Percentiles rank a stretch among this genome's conserved stretches.
phyloP scores from a whole-genome alignment of 371 early-diverging fungal species.

The Conidiobolus coronatus region DNA sequence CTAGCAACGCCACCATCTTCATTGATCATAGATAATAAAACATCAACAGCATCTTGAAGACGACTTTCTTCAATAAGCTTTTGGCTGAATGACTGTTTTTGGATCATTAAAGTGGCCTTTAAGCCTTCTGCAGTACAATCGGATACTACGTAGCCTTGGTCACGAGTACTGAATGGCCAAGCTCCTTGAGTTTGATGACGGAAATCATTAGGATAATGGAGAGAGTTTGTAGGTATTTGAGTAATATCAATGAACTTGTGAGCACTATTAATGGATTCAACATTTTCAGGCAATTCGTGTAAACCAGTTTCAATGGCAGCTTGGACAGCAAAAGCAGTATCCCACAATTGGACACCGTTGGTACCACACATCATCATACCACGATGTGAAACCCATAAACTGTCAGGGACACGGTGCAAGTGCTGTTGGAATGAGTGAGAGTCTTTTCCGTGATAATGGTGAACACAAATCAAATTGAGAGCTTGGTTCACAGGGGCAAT shows the following conservation, averaged over 20 bases:
- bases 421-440: slow-evolving; percentile 54
- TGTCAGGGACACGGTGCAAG: slow-evolving; percentile 46
- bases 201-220: slow-evolving; percentile 36
- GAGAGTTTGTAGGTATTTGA: slow-evolving; percentile 42
- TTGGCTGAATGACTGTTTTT: slow-evolving; percentile 12
- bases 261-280: slow-evolving; percentile 33
- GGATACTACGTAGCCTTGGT: slow-evolving; percentile 84
- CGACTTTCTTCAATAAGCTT: slow-evolving; percentile 27
- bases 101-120: slow-evolving; percentile 35
- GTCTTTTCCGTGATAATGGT: slow-evolving; percentile 68
- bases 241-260: slow-evolving; percentile 66
- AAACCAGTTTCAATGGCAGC: slow-evolving; percentile 37
- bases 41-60: slow-evolving; percentile 65
- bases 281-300: slow-evolving; percentile 29
- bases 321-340: slow-evolving; percentile 71
- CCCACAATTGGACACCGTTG: slow-evolving; percentile 95
- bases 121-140: slow-evolving; percentile 94
- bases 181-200: slow-evolving; percentile 74
- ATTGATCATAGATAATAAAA: slow-evolving; percentile 83
- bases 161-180: slow-evolving; percentile 90
- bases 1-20: slow-evolving; percentile 71
- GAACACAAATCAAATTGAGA: slow-evolving; percentile 69
- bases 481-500: slow-evolving; percentile 86
- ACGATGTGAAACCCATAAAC: slow-evolving; percentile 68
- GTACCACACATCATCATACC: slow-evolving; percentile 96